These are phyloP conservation scores for Candida tallmaniae DNA, from an alignment of 805 yeast genomes.

Conservation along the genomic window DNA sequence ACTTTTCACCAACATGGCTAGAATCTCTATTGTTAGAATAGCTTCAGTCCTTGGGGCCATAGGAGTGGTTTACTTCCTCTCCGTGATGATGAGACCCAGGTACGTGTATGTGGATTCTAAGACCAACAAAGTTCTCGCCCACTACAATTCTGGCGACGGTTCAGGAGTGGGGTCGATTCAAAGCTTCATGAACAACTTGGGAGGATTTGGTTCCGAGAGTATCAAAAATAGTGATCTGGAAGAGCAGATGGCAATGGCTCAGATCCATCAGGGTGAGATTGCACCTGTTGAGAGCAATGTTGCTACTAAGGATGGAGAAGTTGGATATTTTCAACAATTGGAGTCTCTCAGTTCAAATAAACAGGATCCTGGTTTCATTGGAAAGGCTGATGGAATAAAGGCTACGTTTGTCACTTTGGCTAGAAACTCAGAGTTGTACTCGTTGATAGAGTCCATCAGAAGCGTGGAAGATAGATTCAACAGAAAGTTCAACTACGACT, in stretches of 20 bases:
- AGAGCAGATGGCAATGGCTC: slow-evolving; percentile 9
- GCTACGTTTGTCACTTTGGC: slow-evolving; percentile 72
- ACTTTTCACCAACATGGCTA: slow-evolving; percentile 13
- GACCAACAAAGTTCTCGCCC: slow-evolving; percentile 13
- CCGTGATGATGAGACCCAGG: slow-evolving; percentile 8
- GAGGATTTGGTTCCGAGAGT: background rate
- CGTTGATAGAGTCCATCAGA: slow-evolving; percentile 55
- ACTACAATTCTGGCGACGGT: slow-evolving; percentile 6
- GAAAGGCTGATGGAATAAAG: slow-evolving; percentile 33
- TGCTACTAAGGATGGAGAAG: background rate
- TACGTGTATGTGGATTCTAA: slow-evolving; percentile 15
- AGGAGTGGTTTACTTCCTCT: slow-evolving; percentile 11
- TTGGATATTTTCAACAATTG: too few species aligned
- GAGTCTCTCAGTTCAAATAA: slow-evolving; percentile 1
- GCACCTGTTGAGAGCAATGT: background rate
- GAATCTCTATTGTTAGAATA: slow-evolving; percentile 10
- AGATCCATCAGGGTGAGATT: slow-evolving; percentile 5
- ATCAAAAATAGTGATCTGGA: slow-evolving; percentile 11
- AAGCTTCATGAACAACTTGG: background rate
- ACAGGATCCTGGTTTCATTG: slow-evolving; percentile 7
- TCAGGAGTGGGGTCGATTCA: background rate
- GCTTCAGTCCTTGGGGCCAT: slow-evolving; percentile 12
- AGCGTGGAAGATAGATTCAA: slow-evolving; percentile 68
- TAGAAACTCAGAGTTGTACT: slow-evolving; percentile 58
- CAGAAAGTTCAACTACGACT: slow-evolving; percentile 58